These are phyloP conservation scores for Termitomyces sp. DNA, from an alignment of 1,284 basidiomycete genomes.

Conservation along the genomic window DNA sequence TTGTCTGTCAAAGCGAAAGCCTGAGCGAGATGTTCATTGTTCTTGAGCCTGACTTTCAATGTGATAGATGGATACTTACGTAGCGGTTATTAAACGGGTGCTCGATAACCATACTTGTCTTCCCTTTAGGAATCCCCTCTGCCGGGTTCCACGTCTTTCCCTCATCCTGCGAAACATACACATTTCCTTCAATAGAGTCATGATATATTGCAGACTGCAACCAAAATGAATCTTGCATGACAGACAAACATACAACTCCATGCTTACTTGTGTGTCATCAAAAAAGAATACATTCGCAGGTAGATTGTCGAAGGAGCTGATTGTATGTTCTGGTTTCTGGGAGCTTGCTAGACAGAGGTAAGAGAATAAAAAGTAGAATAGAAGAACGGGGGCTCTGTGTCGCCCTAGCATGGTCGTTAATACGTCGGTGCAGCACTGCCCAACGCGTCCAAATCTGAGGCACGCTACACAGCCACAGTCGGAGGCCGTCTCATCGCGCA, in stretches of 20 bases:
- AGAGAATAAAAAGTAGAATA: constrained; percentile 17
- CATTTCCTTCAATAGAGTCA: constrained; percentile 62
- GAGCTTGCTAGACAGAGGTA: constrained; percentile 18
- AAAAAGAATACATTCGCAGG: constrained; percentile 89
- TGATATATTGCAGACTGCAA: constrained; percentile 77
- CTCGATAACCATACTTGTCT: constrained; percentile 72
- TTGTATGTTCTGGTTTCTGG: constrained; percentile 30
- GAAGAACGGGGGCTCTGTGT: constrained; percentile 17
- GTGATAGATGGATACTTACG: constrained; percentile 36
- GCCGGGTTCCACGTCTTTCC: constrained; percentile 77
- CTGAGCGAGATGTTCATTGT: constrained; percentile 31
- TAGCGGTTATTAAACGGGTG: constrained; percentile 83
- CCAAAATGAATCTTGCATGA: background rate
- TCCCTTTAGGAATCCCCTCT: constrained; percentile 56
- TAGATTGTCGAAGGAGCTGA: constrained; percentile 62
- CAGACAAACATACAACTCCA: background rate
- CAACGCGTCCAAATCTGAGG: constrained; percentile 9
- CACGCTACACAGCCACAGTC: constrained; percentile 13
- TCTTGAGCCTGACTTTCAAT: background rate
- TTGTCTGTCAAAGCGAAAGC: constrained; percentile 78
- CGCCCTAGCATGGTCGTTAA: constrained; percentile 23
- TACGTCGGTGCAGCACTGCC: constrained; percentile 14
- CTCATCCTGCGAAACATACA: constrained; percentile 86
- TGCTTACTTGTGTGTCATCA: constrained; percentile 76
- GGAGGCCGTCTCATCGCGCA: background rate